Evolutionary conservation across 176 grass and related monocot genomes (phyloP).

Genomic region (Puya raimondii): DNA sequence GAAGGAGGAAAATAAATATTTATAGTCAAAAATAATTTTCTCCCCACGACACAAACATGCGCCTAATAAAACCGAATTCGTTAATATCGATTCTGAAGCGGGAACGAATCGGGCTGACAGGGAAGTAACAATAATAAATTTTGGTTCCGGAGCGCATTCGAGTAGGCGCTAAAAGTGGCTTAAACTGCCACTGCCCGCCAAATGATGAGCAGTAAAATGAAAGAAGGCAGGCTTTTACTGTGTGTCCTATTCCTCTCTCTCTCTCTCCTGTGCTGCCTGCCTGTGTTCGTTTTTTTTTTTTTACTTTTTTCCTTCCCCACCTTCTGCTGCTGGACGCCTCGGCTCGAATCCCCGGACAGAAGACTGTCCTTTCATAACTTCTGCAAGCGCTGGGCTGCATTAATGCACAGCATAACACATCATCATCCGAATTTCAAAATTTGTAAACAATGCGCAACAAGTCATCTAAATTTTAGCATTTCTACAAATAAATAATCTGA

Average conservation of each 20-base stretch:
- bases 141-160: neutral
- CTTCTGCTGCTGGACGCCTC: neutral
- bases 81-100: too few species aligned
- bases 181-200: constrained; percentile 20
- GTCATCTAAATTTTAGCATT: too few species aligned
- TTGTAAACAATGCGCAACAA: too few species aligned
- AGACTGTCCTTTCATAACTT: neutral
- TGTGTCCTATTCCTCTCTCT: neutral
- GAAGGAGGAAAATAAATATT: too few species aligned
- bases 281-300: neutral
- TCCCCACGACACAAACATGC: too few species aligned
- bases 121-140: constrained; percentile 14
- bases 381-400: neutral
- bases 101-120: neutral
- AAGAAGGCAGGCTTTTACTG: constrained; percentile 4
- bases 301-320: neutral
- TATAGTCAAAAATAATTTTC: too few species aligned
- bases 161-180: constrained; percentile 28
- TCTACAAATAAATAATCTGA: too few species aligned
- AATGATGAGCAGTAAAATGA: constrained; percentile 10
- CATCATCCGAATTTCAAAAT: too few species aligned
- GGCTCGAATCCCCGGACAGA: neutral
- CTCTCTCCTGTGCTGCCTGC: neutral
- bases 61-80: too few species aligned
- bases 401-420: neutral